A percentile compares a stretch with the other conserved stretches of the same genome.
Conservation (phyloP, 1,284 basidiomycete genomes). For the Prillingera fragicola region DNA sequence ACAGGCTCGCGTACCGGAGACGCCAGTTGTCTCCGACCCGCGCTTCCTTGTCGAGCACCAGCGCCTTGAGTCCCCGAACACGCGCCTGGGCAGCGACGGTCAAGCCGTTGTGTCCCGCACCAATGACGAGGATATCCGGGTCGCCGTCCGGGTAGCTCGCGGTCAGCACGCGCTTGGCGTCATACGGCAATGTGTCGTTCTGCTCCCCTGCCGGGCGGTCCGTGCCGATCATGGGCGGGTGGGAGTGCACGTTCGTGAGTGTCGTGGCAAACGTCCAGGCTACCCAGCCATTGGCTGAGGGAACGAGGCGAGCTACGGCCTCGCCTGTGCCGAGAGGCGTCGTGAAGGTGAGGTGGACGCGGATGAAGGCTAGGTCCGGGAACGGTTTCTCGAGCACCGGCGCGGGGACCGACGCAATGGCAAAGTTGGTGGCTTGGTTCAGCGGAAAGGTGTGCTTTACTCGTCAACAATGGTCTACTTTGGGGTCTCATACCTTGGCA, state of each 20-base stretch:
- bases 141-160: slow-evolving; percentile 48
- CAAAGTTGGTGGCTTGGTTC: slow-evolving; percentile 48
- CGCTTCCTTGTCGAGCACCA: slow-evolving; percentile 56
- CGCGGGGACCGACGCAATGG: slow-evolving; percentile 47
- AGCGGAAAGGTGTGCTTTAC: slow-evolving; percentile 45
- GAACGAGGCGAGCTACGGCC: slow-evolving; percentile 58
- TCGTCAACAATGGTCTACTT: too few relatives aligned
- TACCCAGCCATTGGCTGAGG: slow-evolving; percentile 56
- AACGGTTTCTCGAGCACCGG: slow-evolving; percentile 51
- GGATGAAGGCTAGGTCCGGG: slow-evolving; percentile 58
- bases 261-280: slow-evolving; percentile 57
- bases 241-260: slow-evolving; percentile 56
- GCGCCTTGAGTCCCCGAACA: slow-evolving; percentile 52
- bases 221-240: slow-evolving; percentile 51
- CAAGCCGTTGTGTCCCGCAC: slow-evolving; percentile 63
- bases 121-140: slow-evolving; percentile 51
- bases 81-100: slow-evolving; percentile 59
- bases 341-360: slow-evolving; percentile 57
- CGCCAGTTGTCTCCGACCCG: slow-evolving; percentile 60
- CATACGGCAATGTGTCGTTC: slow-evolving; percentile 32
- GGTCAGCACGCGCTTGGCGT: slow-evolving; percentile 41
- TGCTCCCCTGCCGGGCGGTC: slow-evolving; percentile 39
- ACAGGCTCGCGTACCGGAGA: slow-evolving; percentile 54
- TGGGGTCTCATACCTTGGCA: slow-evolving; percentile 13
- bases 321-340: slow-evolving; percentile 53